A percentile compares a stretch with the other conserved stretches of the same genome.
These are phyloP conservation scores for Lepiota venenata DNA, from an alignment of 768 basidiomycete species.

Conservation along the genomic window DNA sequence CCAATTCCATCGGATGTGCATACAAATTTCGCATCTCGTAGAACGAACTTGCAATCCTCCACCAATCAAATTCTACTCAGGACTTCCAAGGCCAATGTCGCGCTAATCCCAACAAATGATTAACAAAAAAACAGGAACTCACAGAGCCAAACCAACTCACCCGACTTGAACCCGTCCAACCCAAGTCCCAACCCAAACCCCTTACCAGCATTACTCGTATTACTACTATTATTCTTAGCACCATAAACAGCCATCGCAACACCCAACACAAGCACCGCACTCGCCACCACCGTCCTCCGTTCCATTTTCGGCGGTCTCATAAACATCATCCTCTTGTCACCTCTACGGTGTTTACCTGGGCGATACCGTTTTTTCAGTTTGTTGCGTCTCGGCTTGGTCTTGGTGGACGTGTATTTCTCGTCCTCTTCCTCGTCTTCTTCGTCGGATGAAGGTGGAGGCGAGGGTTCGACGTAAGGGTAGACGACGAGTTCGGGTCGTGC, in stretches of 20 bases:
- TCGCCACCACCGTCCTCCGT: constrained; percentile 49
- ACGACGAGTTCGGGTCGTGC: constrained; percentile 52
- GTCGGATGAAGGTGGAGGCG: constrained; percentile 14
- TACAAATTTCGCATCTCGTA: too few species aligned
- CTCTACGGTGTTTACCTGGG: constrained; percentile 6
- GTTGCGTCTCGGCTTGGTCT: constrained; percentile 18
- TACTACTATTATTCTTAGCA: constrained; percentile 26
- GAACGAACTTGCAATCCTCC: too few species aligned
- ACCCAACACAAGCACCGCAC: constrained; percentile 67
- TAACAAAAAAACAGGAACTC: background rate
- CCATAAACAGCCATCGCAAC: constrained; percentile 66
- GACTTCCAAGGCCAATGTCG: constrained; percentile 9
- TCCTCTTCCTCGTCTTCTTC: constrained; percentile 17
- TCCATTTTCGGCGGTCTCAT: constrained; percentile 7
- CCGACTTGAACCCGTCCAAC: background rate
- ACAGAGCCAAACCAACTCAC: background rate
- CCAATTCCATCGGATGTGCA: too few species aligned
- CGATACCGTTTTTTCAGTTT: constrained; percentile 15
- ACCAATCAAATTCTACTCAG: too few species aligned
- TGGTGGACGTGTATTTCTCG: constrained; percentile 12
- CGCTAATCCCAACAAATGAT: background rate
- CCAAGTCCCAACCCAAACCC: too few species aligned
- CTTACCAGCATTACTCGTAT: background rate
- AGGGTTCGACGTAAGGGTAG: constrained; percentile 33
- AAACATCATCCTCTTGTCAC: background rate